phyloP scores from a whole-genome alignment of 169 alveolate species.

The Cryptosporidium xiaoi region DNA sequence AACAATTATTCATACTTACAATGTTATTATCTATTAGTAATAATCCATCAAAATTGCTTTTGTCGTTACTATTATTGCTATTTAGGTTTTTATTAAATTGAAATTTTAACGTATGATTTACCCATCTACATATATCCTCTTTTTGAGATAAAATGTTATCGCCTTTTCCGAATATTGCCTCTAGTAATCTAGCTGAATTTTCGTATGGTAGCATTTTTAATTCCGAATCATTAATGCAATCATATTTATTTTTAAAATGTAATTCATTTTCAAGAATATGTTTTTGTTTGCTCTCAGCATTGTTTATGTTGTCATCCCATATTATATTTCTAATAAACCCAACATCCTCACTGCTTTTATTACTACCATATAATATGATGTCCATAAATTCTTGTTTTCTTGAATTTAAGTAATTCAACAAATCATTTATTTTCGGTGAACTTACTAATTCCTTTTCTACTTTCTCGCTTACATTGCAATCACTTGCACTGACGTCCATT shows the following conservation, averaged over 20 bases:
- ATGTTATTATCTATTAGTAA: conserved; percentile 2
- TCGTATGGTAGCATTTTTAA: conserved; percentile 12
- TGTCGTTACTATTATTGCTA: background rate
- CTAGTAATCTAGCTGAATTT: background rate
- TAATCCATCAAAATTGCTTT: background rate
- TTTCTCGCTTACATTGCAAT: background rate
- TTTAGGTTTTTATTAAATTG: background rate
- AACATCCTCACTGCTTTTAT: conserved; percentile 13
- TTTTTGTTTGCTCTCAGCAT: too few relatives aligned
- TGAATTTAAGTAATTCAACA: conserved; percentile 24
- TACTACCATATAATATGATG: conserved; percentile 7
- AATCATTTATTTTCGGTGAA: conserved; percentile 4
- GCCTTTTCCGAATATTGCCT: conserved; percentile 8
- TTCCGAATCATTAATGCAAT: conserved; percentile 16
- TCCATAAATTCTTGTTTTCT: conserved; percentile 35
- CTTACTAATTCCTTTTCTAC: too few relatives aligned
- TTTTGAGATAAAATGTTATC: conserved; percentile 8
- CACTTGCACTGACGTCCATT: background rate
- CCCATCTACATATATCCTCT: conserved; percentile 58
- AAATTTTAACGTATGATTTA: conserved; percentile 29
- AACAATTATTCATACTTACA: conserved; percentile 35
- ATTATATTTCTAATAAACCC: conserved; percentile 12
- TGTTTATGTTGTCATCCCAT: background rate
- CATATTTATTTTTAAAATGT: conserved; percentile 9
- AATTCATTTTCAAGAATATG: background rate